Percentiles rank a stretch among this genome's conserved stretches.
Evolutionary conservation across 163 green algal genomes (phyloP).

Genomic region (Smithsoniella earleae): DNA sequence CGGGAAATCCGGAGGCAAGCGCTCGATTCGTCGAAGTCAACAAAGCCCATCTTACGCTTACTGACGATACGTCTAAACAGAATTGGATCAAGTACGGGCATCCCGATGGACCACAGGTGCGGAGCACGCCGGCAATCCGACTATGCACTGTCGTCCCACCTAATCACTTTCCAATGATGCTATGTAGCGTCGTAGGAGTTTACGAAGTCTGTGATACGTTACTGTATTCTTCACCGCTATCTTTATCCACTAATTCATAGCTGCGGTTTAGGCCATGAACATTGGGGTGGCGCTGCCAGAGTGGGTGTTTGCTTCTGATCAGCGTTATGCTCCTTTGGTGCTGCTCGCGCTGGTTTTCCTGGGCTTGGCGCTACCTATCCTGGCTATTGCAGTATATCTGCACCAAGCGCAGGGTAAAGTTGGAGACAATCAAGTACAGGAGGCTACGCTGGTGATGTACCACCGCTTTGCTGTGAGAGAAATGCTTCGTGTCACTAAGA

Average conservation of each 20-base stretch:
- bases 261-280: constrained; percentile 51
- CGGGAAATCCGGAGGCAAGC: not conserved
- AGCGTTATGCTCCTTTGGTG: constrained; percentile 61
- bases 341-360: constrained; percentile 69
- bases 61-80: constrained; percentile 70
- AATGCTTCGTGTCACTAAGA: constrained; percentile 25
- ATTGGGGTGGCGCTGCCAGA: constrained; percentile 84
- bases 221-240: too few relatives aligned
- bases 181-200: too few relatives aligned
- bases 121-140: too few relatives aligned
- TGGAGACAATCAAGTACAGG: constrained; percentile 1
- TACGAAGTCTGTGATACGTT: too few relatives aligned
- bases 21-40: constrained; percentile 59
- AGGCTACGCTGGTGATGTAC: constrained; percentile 28
- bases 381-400: constrained; percentile 72
- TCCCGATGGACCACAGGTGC: constrained; percentile 81
- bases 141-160: too few relatives aligned
- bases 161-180: too few relatives aligned
- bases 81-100: constrained; percentile 97
- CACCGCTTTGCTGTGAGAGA: constrained; percentile 23
- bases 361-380: constrained; percentile 80
- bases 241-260: too few relatives aligned
- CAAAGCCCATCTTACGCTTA: constrained; percentile 94
- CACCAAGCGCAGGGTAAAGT: constrained; percentile 5
- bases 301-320: constrained; percentile 73